A percentile compares a stretch with the other conserved stretches of the same genome.
Evolutionary conservation across 2,329 filamentous ascomycete genomes (phyloP).

Genomic region (Tolypocladium sp.): DNA sequence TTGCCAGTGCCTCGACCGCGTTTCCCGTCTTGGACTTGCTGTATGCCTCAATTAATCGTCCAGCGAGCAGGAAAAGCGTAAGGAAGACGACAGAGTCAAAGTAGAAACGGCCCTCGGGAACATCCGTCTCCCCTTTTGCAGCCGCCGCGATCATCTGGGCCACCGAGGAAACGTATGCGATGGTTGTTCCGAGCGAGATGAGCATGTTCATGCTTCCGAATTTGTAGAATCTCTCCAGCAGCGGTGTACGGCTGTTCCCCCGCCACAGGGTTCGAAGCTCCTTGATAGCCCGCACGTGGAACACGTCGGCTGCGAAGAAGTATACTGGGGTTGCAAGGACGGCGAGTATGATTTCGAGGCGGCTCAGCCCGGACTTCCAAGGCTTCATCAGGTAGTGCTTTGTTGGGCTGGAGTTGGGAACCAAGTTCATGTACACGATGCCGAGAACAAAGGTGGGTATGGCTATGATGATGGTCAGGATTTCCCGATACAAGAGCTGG

Average conservation of each 20-base stretch:
- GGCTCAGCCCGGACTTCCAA: slow-evolving; percentile 63
- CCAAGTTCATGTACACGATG: slow-evolving; percentile 82
- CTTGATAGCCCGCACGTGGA: slow-evolving; percentile 70
- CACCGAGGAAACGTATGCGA: slow-evolving; percentile 79
- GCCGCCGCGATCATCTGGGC: slow-evolving; percentile 63
- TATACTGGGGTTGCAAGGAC: slow-evolving; percentile 79
- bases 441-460: slow-evolving; percentile 83
- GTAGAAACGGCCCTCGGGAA: slow-evolving; percentile 51
- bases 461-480: slow-evolving; percentile 58
- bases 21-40: slow-evolving; percentile 87
- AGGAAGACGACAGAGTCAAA: slow-evolving; percentile 92
- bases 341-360: slow-evolving; percentile 71
- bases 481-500: slow-evolving; percentile 59
- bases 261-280: slow-evolving; percentile 74
- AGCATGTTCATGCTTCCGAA: slow-evolving; percentile 97
- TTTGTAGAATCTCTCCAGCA: slow-evolving; percentile 72
- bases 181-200: slow-evolving; percentile 78
- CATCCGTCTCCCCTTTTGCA: slow-evolving; percentile 28
- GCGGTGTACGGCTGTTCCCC: slow-evolving; percentile 59
- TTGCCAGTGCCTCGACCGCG: slow-evolving; percentile 70
- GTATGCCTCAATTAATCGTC: slow-evolving; percentile 74
- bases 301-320: slow-evolving; percentile 77
- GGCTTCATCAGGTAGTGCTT: slow-evolving; percentile 61
- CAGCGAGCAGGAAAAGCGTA: slow-evolving; percentile 73
- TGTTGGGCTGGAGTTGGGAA: slow-evolving; percentile 46